These are phyloP conservation scores for Zangia roseola DNA, from an alignment of 768 basidiomycete species.

Conservation along the genomic window DNA sequence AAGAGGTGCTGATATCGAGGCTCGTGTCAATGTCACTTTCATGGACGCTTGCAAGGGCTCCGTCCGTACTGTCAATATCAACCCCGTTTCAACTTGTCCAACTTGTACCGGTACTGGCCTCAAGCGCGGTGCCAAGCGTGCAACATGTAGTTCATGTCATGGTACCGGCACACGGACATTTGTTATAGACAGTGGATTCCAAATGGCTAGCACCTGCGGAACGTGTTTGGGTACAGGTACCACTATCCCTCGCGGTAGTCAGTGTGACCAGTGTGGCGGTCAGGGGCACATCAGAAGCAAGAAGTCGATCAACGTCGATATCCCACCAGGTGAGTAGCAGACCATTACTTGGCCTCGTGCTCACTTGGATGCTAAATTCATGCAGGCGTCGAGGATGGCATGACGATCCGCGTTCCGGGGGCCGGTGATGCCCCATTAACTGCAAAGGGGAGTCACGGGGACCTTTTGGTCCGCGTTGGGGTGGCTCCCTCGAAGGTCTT, in stretches of 20 bases:
- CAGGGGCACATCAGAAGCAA: conserved; percentile 83
- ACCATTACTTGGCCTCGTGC: background rate
- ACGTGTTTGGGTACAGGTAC: conserved; percentile 81
- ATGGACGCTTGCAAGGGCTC: conserved; percentile 95
- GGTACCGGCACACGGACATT: conserved; percentile 89
- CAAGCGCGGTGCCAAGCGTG: conserved; percentile 80
- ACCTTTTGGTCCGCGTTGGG: conserved; percentile 82
- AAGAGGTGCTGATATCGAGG: conserved; percentile 82
- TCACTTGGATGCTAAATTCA: conserved; percentile 8
- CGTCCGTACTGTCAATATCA: conserved; percentile 68
- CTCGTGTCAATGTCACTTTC: conserved; percentile 73
- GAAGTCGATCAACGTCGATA: conserved; percentile 74
- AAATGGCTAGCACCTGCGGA: conserved; percentile 91
- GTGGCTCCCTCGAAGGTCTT: conserved; percentile 84
- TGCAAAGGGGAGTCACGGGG: conserved; percentile 76
- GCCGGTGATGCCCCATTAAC: conserved; percentile 83
- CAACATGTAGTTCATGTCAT: conserved; percentile 75
- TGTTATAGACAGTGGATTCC: conserved; percentile 90
- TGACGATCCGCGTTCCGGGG: conserved; percentile 79
- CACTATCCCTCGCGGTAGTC: conserved; percentile 70
- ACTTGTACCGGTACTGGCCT: conserved; percentile 86
- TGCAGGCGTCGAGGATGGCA: conserved; percentile 91
- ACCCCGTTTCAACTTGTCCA: conserved; percentile 79
- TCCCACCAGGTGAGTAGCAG: conserved; percentile 72
- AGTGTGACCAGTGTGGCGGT: conserved; percentile 81